phyloP scores from a whole-genome alignment of 2,329 filamentous ascomycete genomes.

The Alternaria conjuncta region DNA sequence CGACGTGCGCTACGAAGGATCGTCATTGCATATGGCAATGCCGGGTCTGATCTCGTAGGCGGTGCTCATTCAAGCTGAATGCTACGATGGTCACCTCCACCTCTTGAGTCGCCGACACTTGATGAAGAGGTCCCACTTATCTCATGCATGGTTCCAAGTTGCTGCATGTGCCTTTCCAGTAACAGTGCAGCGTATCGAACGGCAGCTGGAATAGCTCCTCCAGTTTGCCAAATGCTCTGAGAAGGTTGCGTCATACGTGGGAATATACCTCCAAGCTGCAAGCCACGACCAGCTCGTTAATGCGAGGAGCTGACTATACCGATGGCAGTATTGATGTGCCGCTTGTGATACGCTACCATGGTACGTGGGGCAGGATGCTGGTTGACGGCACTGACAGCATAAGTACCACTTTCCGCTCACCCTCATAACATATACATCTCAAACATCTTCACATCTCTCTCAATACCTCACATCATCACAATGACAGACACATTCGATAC shows the following conservation, averaged over 20 bases:
- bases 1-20: not conserved
- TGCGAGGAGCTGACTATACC: not conserved
- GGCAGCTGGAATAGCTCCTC: not conserved
- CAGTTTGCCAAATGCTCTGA: not conserved
- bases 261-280: not conserved
- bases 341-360: not conserved
- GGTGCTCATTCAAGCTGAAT: constrained; percentile 4
- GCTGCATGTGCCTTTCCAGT: constrained; percentile 4
- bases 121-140: not conserved
- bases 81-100: not conserved
- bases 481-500: constrained; percentile 9
- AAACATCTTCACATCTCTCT: not conserved
- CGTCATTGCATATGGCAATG: not conserved
- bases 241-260: constrained; percentile 5
- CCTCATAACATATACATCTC: not conserved
- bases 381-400: constrained; percentile 1
- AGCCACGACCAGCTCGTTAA: constrained; percentile 1
- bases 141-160: not conserved
- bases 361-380: not conserved
- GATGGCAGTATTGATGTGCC: not conserved
- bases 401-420: constrained; percentile 7
- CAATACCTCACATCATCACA: not conserved
- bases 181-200: not conserved
- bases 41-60: not conserved
- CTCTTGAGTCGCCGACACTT: constrained; percentile 11